Evolutionary conservation across 2,329 filamentous ascomycete genomes (phyloP).

Genomic region (Leptographium lundbergii): DNA sequence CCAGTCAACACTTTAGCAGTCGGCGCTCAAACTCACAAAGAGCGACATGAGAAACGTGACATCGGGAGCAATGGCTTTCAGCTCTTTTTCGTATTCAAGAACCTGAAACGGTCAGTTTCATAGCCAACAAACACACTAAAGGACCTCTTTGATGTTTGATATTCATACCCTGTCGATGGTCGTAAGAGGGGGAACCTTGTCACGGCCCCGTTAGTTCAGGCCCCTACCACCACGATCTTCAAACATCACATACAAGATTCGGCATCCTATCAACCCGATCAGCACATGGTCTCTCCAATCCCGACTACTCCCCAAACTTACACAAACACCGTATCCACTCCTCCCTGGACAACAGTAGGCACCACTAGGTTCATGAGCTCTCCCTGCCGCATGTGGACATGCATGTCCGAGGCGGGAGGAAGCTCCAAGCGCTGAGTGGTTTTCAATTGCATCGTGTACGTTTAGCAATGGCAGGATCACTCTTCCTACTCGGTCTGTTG

Average conservation of each 20-base stretch:
- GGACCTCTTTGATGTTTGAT: background rate
- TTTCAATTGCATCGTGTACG: constrained; percentile 19
- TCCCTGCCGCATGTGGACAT: constrained; percentile 59
- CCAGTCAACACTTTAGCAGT: no score
- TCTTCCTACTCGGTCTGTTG: background rate
- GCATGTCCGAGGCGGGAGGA: constrained; percentile 53
- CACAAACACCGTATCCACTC: constrained; percentile 15
- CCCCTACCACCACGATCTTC: background rate
- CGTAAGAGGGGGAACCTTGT: constrained; percentile 12
- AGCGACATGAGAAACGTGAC: constrained; percentile 65
- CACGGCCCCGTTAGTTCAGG: background rate
- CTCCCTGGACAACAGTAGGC: constrained; percentile 24
- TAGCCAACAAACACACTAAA: background rate
- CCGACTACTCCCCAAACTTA: background rate
- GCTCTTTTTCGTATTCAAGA: constrained; percentile 50
- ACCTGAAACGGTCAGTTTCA: constrained; percentile 28
- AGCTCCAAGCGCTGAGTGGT: constrained; percentile 30
- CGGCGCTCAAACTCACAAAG: constrained; percentile 19
- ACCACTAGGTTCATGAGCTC: constrained; percentile 46
- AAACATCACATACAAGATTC: constrained; percentile 9
- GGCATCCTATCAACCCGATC: constrained; percentile 37
- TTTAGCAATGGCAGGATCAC: background rate
- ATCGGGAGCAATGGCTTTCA: constrained; percentile 46
- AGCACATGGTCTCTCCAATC: background rate
- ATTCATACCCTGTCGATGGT: constrained; percentile 7